These are phyloP conservation scores for Hypoxylon sp. DNA, from an alignment of 2,329 filamentous ascomycete genomes.

Conservation along the genomic window DNA sequence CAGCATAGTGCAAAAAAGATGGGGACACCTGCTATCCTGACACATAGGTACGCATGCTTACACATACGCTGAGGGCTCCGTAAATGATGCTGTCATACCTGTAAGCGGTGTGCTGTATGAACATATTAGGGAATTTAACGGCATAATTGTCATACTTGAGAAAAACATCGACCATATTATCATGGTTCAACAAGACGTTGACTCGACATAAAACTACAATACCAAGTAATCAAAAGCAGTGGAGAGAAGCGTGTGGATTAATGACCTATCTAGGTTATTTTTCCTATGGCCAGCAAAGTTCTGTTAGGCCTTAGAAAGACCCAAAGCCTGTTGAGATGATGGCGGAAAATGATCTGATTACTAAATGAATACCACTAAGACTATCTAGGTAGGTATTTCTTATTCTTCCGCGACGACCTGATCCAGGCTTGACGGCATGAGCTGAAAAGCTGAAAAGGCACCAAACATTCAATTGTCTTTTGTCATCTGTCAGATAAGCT, in stretches of 20 bases:
- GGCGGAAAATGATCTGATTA: neutral
- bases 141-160: no score
- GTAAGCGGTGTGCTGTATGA: neutral
- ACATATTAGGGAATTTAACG: neutral
- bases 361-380: no score
- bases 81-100: slow-evolving; percentile 4
- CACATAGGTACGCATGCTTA: slow-evolving; percentile 10
- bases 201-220: neutral
- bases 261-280: no score
- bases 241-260: neutral
- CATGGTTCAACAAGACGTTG: neutral
- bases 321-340: neutral
- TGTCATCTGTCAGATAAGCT: neutral
- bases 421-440: neutral
- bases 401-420: neutral
- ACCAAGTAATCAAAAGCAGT: neutral
- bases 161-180: neutral
- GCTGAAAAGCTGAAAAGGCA: neutral
- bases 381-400: no score
- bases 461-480: neutral
- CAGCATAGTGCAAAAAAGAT: slow-evolving; percentile 8
- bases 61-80: slow-evolving; percentile 4
- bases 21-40: slow-evolving; percentile 15
- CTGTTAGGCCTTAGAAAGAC: neutral
- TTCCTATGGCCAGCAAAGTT: neutral